A percentile compares a stretch with the other conserved stretches of the same genome.
These are phyloP conservation scores for Cladosporium sp. DNA, from an alignment of 2,329 filamentous ascomycete genomes.

Conservation along the genomic window DNA sequence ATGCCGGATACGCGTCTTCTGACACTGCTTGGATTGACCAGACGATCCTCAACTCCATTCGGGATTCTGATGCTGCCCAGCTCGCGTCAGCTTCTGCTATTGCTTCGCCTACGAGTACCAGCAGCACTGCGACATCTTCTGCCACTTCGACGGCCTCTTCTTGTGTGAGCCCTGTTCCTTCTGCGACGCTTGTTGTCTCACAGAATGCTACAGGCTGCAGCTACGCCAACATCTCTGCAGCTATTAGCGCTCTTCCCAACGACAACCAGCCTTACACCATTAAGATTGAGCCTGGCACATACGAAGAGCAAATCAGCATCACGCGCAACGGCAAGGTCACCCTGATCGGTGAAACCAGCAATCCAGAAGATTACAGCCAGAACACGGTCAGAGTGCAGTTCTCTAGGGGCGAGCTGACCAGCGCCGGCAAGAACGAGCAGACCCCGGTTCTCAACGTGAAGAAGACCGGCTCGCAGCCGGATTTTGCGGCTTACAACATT, in stretches of 20 bases:
- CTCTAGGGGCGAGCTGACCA: constrained; percentile 61
- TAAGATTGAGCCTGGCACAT: constrained; percentile 57
- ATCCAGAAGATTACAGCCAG: constrained; percentile 42
- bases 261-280: constrained; percentile 50
- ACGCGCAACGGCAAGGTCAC: constrained; percentile 59
- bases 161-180: constrained; percentile 22
- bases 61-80: constrained; percentile 28
- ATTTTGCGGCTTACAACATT: constrained; percentile 65
- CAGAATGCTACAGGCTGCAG: constrained; percentile 28
- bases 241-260: constrained; percentile 44
- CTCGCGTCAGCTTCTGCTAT: constrained; percentile 17
- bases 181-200: constrained; percentile 34
- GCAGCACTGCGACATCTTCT: constrained; percentile 16
- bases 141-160: constrained; percentile 17
- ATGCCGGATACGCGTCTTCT: constrained; percentile 31
- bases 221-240: constrained; percentile 41
- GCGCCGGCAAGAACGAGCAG: constrained; percentile 49
- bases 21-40: constrained; percentile 38
- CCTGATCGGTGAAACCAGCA: constrained; percentile 55
- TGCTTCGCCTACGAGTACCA: constrained; percentile 17
- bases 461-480: constrained; percentile 50
- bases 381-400: constrained; percentile 55
- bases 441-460: constrained; percentile 45
- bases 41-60: constrained; percentile 31
- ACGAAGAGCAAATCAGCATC: constrained; percentile 62